Base-by-base conservation (phyloP, 805 yeast genomes). In the Candida alai region DNA sequence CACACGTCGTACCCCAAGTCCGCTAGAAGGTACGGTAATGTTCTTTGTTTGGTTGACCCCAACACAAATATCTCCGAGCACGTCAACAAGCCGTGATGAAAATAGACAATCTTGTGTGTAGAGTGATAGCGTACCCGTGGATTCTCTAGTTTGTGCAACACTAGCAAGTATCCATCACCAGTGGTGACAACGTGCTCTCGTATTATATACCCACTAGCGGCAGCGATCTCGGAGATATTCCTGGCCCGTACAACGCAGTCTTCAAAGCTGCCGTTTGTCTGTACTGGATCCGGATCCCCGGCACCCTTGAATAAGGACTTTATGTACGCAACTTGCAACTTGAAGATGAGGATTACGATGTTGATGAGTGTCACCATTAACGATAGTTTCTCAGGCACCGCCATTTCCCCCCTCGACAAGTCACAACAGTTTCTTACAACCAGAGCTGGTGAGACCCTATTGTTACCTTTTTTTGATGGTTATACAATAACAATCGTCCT, bases 51-150 rank as follows among this genome's bases (percentile, higher is more conserved):
- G 9, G 34, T 33, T 1, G 46, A 32, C 1, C 62, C 62, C 23
- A 54, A 35, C 6, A 57, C 44, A 33, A 55, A 57, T 11, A 84
- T 68, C 34, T 57, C 62, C 2, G 60, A 55, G 40, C 53, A 51
- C 11, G 62, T 57, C 25, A 55, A 36, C 14, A 57, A 41, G 1
- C 62, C 62, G 36, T 57, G 62, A 35, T 57, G 62, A 35, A 57
- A 56, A 41, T 56, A 57, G n/a, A 45, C 61, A 6, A 57, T 41
- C 24, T 42, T 41, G 11, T 28, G 27, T 19, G 18, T 19, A 13
- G 9, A 9, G 8, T 10, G 9, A 6, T 21, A 16, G 21, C 10
- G 9, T 17, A 17, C 10, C 5, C 39, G 25, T 17, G 36, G 38
- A 32, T 40, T 28, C 37, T 49, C 61, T 12, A 57, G 39, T 42